These are phyloP conservation scores for Pistacia vera DNA, from an alignment of 345 rosid species.

Conservation along the genomic window DNA sequence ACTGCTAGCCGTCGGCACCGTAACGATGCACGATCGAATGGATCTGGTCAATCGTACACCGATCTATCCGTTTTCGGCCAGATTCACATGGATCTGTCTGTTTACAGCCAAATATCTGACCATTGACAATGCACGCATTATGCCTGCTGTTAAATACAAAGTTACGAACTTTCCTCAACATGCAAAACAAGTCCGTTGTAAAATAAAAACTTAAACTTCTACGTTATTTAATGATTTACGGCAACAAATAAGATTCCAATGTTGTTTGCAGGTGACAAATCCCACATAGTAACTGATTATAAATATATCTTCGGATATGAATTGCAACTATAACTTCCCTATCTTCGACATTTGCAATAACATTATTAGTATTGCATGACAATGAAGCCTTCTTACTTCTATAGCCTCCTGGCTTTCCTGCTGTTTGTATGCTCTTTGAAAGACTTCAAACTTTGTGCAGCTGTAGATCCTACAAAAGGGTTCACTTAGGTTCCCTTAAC, in stretches of 20 bases:
- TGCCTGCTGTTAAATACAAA: too few species aligned
- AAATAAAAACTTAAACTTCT: too few species aligned
- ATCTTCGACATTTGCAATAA: too few species aligned
- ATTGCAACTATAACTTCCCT: not conserved
- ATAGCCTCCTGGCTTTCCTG: not conserved
- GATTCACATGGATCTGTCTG: too few species aligned
- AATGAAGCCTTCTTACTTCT: constrained; percentile 1
- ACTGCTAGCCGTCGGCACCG: too few species aligned
- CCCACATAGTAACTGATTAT: not conserved
- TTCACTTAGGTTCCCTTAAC: constrained; percentile 28
- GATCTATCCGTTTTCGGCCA: too few species aligned
- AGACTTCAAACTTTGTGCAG: not conserved
- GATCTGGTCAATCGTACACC: too few species aligned
- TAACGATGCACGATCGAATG: too few species aligned
- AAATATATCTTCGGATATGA: not conserved
- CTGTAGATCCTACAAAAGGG: constrained; percentile 32
- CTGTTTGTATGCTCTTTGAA: not conserved
- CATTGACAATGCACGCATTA: too few species aligned
- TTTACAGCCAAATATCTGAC: too few species aligned
- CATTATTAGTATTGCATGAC: not conserved
- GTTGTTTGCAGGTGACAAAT: not conserved
- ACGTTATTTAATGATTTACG: not conserved
- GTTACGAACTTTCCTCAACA: too few species aligned
- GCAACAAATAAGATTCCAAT: not conserved
- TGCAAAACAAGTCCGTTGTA: too few species aligned